A percentile compares a stretch with the other conserved stretches of the same genome.
phyloP scores from a whole-genome alignment of 345 rosid genomes.

The Xanthoceras sorbifolium region DNA sequence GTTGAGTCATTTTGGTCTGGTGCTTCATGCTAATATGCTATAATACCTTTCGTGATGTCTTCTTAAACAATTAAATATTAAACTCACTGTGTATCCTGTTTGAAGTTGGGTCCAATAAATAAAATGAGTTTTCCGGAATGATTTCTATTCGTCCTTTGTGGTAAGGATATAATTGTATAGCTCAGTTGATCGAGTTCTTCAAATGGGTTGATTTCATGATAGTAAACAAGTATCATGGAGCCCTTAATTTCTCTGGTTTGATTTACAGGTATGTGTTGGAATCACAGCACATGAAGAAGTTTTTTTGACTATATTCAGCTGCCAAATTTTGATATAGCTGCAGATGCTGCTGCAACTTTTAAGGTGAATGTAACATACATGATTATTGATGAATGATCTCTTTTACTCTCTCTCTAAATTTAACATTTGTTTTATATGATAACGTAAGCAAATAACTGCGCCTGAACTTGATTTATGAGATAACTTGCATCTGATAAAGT shows the following conservation, averaged over 20 bases:
- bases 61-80: not conserved
- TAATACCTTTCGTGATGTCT: not conserved
- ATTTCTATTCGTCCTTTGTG: not conserved
- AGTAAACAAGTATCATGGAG: not conserved
- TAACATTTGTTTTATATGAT: not conserved
- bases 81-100: not conserved
- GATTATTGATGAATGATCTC: not conserved
- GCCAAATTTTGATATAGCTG: constrained; percentile 96
- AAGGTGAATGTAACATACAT: constrained; percentile 52
- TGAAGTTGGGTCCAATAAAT: not conserved
- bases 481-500: not conserved
- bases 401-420: not conserved
- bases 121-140: not conserved
- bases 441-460: not conserved
- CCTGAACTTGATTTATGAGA: not conserved
- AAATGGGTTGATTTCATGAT: constrained; percentile 1
- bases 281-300: constrained; percentile 79
- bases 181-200: not conserved
- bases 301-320: constrained; percentile 89
- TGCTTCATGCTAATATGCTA: not conserved
- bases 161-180: not conserved
- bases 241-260: constrained; percentile 21
- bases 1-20: not conserved
- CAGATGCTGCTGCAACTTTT: constrained; percentile 98
- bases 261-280: constrained; percentile 82